A percentile compares a stretch with the other conserved stretches of the same genome.
phyloP scores from a whole-genome alignment of 495 filamentous ascomycete species.

The Immersiella caudata region DNA sequence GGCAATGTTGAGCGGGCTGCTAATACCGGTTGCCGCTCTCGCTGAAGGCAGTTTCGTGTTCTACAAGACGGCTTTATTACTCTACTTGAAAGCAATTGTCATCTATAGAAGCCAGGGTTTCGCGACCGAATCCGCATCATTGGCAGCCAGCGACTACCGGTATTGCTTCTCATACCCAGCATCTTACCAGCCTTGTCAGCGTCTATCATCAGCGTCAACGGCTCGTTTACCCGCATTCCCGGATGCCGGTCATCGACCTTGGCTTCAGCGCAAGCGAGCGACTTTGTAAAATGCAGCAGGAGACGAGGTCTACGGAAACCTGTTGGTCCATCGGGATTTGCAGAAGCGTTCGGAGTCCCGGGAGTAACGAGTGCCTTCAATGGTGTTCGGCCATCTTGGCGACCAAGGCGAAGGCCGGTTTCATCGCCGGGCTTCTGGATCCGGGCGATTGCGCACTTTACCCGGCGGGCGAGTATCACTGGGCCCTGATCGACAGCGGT shows the following conservation, averaged over 20 bases:
- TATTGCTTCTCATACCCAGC: not conserved
- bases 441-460: conserved; percentile 3
- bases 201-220: not conserved
- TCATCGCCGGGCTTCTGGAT: not conserved
- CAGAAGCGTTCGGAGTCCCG: conserved; percentile 1
- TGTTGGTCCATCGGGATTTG: conserved; percentile 7
- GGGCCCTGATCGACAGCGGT: conserved; percentile 10
- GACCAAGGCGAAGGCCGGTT: not conserved
- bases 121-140: not conserved
- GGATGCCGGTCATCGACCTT: not conserved
- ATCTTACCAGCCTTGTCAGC: not conserved
- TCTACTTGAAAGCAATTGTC: not conserved
- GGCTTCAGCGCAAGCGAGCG: not conserved
- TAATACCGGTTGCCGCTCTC: not conserved
- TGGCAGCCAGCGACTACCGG: not conserved
- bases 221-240: not conserved
- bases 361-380: not conserved
- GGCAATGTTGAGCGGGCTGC: not conserved
- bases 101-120: not conserved
- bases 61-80: not conserved
- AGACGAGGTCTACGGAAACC: not conserved
- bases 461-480: conserved; percentile 1
- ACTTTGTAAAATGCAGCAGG: not conserved
- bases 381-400: not conserved
- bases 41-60: not conserved